These are phyloP conservation scores for Triangularia setosa DNA, from an alignment of 2,329 filamentous ascomycete species.

Conservation along the genomic window DNA sequence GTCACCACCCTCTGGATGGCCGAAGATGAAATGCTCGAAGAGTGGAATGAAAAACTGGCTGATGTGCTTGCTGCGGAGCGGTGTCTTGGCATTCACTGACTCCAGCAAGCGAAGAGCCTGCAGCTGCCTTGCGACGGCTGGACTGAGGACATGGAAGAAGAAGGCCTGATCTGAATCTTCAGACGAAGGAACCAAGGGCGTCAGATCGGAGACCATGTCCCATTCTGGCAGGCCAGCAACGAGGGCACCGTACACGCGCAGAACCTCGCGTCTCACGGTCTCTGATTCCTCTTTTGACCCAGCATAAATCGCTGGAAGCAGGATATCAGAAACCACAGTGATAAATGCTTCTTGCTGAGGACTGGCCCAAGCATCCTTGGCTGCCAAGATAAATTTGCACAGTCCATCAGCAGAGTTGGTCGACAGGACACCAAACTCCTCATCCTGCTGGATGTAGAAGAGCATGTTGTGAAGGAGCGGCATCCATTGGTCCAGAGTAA, in stretches of 20 bases:
- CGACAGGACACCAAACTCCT: conserved; percentile 80
- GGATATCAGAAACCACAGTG: conserved; percentile 55
- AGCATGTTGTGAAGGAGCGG: conserved; percentile 86
- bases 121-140: conserved; percentile 80
- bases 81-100: conserved; percentile 58
- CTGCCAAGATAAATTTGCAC: conserved; percentile 69
- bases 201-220: conserved; percentile 69
- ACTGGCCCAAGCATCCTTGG: conserved; percentile 41
- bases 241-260: conserved; percentile 75
- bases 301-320: conserved; percentile 72
- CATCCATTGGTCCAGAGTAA: conserved; percentile 74
- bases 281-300: conserved; percentile 78
- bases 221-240: conserved; percentile 68
- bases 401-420: conserved; percentile 78
- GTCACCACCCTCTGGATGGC: conserved; percentile 66
- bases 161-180: conserved; percentile 69
- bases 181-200: conserved; percentile 56
- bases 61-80: conserved; percentile 72
- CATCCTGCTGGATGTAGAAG: conserved; percentile 78
- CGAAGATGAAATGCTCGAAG: conserved; percentile 90
- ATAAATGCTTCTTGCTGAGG: conserved; percentile 48
- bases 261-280: conserved; percentile 76
- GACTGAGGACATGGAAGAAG: conserved; percentile 88
- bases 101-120: conserved; percentile 77
- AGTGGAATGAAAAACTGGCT: conserved; percentile 86